Evolutionary conservation across 2,329 filamentous ascomycete species (phyloP).

Genomic region (Aspergillus oerlinghausenensis): DNA sequence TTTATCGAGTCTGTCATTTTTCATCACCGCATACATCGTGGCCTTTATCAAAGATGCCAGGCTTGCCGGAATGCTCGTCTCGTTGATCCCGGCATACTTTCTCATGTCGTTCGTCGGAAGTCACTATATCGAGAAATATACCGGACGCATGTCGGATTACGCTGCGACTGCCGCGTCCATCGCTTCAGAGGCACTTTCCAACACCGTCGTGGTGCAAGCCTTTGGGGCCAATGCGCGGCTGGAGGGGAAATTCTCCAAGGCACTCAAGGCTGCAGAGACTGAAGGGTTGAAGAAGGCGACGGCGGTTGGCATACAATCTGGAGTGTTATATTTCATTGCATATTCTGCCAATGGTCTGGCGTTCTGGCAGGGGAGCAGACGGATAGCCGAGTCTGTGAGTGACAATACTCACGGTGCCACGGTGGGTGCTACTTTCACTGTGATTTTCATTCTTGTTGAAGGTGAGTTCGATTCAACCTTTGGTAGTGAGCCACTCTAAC

Average conservation of each 20-base stretch:
- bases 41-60: conserved; percentile 61
- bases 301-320: conserved; percentile 55
- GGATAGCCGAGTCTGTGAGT: conserved; percentile 41
- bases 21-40: conserved; percentile 62
- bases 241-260: conserved; percentile 55
- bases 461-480: conserved; percentile 16
- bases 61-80: conserved; percentile 61
- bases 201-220: conserved; percentile 59
- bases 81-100: conserved; percentile 59
- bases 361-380: conserved; percentile 62
- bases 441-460: conserved; percentile 38
- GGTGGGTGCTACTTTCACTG: conserved; percentile 35
- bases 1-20: conserved; percentile 60
- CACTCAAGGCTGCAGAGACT: conserved; percentile 47
- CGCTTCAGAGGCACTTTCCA: conserved; percentile 57
- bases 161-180: conserved; percentile 58
- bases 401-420: conserved; percentile 17
- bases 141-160: conserved; percentile 47
- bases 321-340: conserved; percentile 62
- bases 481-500: conserved; percentile 7
- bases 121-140: conserved; percentile 50
- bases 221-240: conserved; percentile 58
- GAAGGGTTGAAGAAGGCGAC: conserved; percentile 57
- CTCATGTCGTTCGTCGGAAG: conserved; percentile 55
- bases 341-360: conserved; percentile 64